Evolutionary conservation across 2,329 filamentous ascomycete species (phyloP), one percentile per base, ranked within the genome.

Genomic region (Knufia petricola): DNA sequence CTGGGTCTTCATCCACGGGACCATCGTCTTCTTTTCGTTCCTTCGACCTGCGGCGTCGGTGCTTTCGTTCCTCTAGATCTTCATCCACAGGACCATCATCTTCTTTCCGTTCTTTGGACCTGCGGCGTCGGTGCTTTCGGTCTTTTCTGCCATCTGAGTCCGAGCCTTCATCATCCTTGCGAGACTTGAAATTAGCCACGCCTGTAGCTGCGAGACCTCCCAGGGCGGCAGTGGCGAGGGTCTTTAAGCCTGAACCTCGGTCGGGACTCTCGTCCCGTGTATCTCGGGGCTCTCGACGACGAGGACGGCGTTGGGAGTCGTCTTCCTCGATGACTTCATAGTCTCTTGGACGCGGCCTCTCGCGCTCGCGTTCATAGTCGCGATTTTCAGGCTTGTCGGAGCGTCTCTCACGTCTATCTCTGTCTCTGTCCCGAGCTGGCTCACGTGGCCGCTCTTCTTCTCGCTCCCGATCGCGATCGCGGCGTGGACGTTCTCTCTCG

Each of bases 211-310:
- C 53, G 9, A 53, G 36, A 19, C 53, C 54, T 15, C 52, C 52
- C 12, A 51, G 17, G 3, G 56, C 58, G 4, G 53, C 53, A 34
- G 56, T 50, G 19, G 53, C 44, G 17, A 50, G 51, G 43, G 54
- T 55, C 15, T 52, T 55, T 12, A 54, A 24, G 17, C 51, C 51
- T 9, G 55, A 28, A 6, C 6, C 50, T 24, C 51, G 52, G 12
- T 57, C 58, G 9, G 55, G 55, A 36, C 58, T 59, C n/a, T 38
- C 38, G 10, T 58, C 54, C 17, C 56, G 50, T 30, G 51, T 53
- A 17, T 52, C 50, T 34, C 47, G 51, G 44, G 45, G 46, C 13
- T 51, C 48, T 36, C 50, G 45, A 15, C 51, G 44, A 13, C 52
- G 51, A 34, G 51, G 17, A n/a, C 31, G 42, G n/a, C 24, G 37